Conservation (phyloP, 805 yeast genomes). For the Lachancea sp. region DNA sequence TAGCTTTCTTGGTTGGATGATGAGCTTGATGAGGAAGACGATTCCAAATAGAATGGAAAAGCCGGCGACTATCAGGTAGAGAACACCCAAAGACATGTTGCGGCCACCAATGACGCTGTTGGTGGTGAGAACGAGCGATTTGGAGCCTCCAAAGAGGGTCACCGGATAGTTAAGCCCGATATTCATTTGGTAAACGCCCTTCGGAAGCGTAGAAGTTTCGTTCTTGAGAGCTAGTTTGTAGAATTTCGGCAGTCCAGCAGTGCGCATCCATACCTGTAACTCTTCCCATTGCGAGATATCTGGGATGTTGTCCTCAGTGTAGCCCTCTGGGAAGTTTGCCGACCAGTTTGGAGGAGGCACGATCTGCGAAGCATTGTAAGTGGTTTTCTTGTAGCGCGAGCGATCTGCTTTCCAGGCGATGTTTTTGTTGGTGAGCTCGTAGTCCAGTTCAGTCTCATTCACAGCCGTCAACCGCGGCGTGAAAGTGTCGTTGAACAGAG, state of each 20-base stretch:
- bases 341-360: conserved; percentile 85
- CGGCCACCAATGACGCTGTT: conserved; percentile 83
- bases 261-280: conserved; percentile 84
- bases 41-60: conserved; percentile 65
- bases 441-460: conserved; percentile 29
- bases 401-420: conserved; percentile 72
- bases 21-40: conserved; percentile 70
- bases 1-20: conserved; percentile 75
- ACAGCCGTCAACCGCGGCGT: conserved; percentile 39
- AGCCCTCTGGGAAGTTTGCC: conserved; percentile 65
- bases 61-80: conserved; percentile 80
- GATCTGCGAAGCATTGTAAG: conserved; percentile 51
- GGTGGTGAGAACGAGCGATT: conserved; percentile 74
- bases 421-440: conserved; percentile 43
- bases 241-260: conserved; percentile 88
- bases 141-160: conserved; percentile 78
- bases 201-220: conserved; percentile 44
- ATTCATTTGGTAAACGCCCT: conserved; percentile 65
- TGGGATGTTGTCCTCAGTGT: conserved; percentile 62
- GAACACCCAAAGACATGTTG: conserved; percentile 75
- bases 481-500: conserved; percentile 72
- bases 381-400: conserved; percentile 56
- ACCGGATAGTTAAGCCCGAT: conserved; percentile 80
- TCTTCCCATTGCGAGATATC: conserved; percentile 61
- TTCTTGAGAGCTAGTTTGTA: conserved; percentile 77